Evolutionary conservation across 1,284 basidiomycete species (phyloP), one percentile per base, ranked within the genome.

Genomic region (Ceratorhiza oryzae-sativae): DNA sequence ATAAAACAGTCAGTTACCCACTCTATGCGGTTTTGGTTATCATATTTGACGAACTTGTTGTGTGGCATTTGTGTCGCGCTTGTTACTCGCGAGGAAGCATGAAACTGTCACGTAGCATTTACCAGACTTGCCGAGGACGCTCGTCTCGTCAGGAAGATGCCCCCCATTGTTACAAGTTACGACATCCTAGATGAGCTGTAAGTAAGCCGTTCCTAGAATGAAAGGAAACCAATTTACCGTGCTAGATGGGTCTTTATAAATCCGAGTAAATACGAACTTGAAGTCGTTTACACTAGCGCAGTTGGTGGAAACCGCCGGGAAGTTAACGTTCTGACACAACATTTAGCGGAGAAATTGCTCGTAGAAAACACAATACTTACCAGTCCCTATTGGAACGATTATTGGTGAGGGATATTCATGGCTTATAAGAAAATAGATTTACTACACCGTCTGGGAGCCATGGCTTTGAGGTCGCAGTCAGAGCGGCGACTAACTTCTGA

Each of bases 261-360:
- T 77, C n/a, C 85, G 79, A 48, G 85, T 84, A 55, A 86, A 77
- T 1, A 86, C 80, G 75, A 82, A 87, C 68, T 80, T 78, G 78
- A 80, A 84, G 73, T 79, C 80, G 3, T 77, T 75, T 3, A 80
- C 77, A 18, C 76, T 76, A 10, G 80, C 46, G 75, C 85, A 86
- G 30, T 75, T 78, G 18, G 62, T 70, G 39, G 80, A 78, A 0
- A 80, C 81, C 34, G 81, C 75, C 0, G 83, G 82, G 77, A 83
- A 87, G 79, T 87, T 87, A 73, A 87, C 84, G 77, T 86, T 86
- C 65, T 87, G 72, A 48, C 2, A 48, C 5, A 25, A 18, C 12
- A 48, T 12, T 27, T n/a, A 48, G 20, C 15, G 25, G 18, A 6
- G 13, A 13, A 6, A 39, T 13, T 13, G 13, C 6, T 39, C 8